Percentiles rank a stretch among this genome's conserved stretches.
Conservation (phyloP, 2,329 filamentous ascomycete genomes). For the Sporothrix globosa region DNA sequence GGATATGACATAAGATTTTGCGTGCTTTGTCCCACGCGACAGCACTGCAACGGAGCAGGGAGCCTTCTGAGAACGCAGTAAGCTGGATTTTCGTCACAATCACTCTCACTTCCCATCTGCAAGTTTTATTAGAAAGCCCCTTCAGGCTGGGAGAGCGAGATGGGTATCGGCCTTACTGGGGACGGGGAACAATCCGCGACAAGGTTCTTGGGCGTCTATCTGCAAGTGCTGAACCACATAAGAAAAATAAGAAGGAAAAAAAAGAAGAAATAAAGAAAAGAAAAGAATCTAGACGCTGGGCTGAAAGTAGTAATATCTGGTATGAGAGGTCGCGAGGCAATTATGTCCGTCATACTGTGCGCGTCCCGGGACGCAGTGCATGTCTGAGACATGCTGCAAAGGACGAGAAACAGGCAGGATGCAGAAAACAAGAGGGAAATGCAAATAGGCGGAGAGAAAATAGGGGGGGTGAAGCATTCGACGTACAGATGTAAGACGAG, state of each 20-base stretch:
- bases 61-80: background rate
- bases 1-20: background rate
- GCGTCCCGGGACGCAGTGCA: background rate
- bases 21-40: constrained; percentile 25
- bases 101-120: background rate
- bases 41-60: constrained; percentile 9
- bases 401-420: constrained; percentile 14
- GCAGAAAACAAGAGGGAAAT: background rate
- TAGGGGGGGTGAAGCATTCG: background rate
- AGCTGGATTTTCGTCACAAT: background rate
- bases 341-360: constrained; percentile 11
- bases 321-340: background rate
- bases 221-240: background rate
- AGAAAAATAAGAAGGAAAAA: background rate
- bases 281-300: background rate
- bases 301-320: background rate
- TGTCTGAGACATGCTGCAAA: constrained; percentile 20
- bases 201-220: background rate
- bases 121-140: background rate
- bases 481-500: background rate
- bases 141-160: background rate
- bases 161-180: background rate
- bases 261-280: background rate
- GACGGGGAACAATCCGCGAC: background rate
- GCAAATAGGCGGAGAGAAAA: background rate